A percentile compares a stretch with the other conserved stretches of the same genome.
Conservation (phyloP, 805 yeast genomes). For the Teunomyces barrocoloradensis region DNA sequence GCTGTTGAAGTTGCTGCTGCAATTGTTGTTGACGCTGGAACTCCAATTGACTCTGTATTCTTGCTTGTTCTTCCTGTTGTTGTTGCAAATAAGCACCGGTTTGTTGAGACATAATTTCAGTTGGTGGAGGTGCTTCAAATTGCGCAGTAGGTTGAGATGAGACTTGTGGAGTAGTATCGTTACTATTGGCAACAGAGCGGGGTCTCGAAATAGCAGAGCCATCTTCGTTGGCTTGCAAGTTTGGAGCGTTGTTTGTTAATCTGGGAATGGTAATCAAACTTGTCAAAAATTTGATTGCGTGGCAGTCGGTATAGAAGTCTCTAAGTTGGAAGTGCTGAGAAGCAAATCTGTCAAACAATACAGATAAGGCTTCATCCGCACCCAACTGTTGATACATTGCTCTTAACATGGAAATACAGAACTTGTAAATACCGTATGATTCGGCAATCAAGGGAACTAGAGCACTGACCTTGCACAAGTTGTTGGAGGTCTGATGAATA, state of each 20-base stretch:
- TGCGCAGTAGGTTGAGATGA: slow-evolving; percentile 44
- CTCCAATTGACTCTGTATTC: slow-evolving; percentile 61
- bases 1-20: slow-evolving; percentile 66
- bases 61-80: slow-evolving; percentile 56
- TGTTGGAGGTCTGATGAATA: slow-evolving; percentile 54
- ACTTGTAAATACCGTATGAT: slow-evolving; percentile 88
- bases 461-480: slow-evolving; percentile 80
- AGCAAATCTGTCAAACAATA: slow-evolving; percentile 67
- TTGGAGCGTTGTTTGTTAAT: slow-evolving; percentile 58
- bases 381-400: slow-evolving; percentile 77
- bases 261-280: slow-evolving; percentile 79
- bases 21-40: slow-evolving; percentile 65
- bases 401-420: slow-evolving; percentile 83
- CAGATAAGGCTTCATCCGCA: slow-evolving; percentile 72
- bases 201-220: slow-evolving; percentile 34
- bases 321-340: slow-evolving; percentile 69
- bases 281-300: slow-evolving; percentile 76
- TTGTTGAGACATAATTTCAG: slow-evolving; percentile 46
- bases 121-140: slow-evolving; percentile 34
- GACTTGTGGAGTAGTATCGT: slow-evolving; percentile 34
- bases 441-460: slow-evolving; percentile 89
- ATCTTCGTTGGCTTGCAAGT: slow-evolving; percentile 47
- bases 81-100: slow-evolving; percentile 50
- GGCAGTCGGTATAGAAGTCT: slow-evolving; percentile 88
- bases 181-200: slow-evolving; percentile 19